Percentiles rank a stretch among this genome's conserved stretches.
phyloP scores from a whole-genome alignment of 768 basidiomycete genomes.

The Daedaleopsis sinensis region DNA sequence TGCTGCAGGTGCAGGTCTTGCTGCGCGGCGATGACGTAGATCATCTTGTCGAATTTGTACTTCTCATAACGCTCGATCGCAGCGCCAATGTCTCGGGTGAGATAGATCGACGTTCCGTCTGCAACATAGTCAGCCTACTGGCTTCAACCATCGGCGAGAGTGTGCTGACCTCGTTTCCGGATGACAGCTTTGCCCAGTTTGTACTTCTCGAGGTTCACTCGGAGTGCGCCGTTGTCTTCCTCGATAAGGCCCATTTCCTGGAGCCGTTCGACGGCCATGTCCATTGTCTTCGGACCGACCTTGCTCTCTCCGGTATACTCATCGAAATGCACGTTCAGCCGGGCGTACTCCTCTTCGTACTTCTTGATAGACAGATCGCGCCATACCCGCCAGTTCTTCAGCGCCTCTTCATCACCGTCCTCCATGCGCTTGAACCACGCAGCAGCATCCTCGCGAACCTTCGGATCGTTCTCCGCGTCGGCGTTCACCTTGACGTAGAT shows the following conservation, averaged over 20 bases:
- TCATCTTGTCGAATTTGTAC: conserved; percentile 91
- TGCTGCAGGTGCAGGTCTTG: conserved; percentile 89
- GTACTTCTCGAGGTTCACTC: conserved; percentile 86
- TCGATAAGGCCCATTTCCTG: conserved; percentile 75
- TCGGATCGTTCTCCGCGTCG: conserved; percentile 73
- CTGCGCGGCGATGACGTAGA: conserved; percentile 89
- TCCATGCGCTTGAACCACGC: conserved; percentile 95
- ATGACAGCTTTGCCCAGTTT: conserved; percentile 92
- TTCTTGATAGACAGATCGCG: conserved; percentile 88
- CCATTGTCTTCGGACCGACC: conserved; percentile 74
- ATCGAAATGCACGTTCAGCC: conserved; percentile 90
- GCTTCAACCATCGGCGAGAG: not conserved
- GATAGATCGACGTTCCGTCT: conserved; percentile 95
- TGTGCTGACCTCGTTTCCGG: conserved; percentile 71
- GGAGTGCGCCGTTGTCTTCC: conserved; percentile 78
- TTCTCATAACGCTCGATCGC: conserved; percentile 91
- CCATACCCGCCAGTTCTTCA: conserved; percentile 92
- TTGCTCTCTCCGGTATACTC: conserved; percentile 90
- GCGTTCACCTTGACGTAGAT: conserved; percentile 94
- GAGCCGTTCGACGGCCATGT: conserved; percentile 67
- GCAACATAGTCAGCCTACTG: not conserved
- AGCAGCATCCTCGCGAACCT: conserved; percentile 76
- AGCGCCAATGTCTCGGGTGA: conserved; percentile 94
- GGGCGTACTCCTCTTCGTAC: conserved; percentile 85
- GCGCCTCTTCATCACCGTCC: conserved; percentile 82